A percentile compares a stretch with the other conserved stretches of the same genome.
These are phyloP conservation scores for Termitomyces sp. DNA, from an alignment of 768 basidiomycete species.

Conservation along the genomic window DNA sequence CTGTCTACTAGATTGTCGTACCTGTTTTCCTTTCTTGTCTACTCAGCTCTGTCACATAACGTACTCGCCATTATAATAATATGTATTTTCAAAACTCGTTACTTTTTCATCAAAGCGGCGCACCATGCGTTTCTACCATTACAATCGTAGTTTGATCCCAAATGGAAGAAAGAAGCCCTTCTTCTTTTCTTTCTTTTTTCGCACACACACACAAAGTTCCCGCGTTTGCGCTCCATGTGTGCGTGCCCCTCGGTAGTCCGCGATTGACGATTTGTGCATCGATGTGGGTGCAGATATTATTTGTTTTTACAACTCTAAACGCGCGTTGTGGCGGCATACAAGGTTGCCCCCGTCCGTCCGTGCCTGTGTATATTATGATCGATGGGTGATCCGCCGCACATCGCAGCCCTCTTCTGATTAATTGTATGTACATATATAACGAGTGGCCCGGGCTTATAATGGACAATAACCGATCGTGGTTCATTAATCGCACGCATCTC, in stretches of 20 bases:
- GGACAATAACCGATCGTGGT: not conserved
- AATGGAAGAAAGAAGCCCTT: too few species aligned
- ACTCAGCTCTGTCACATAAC: not conserved
- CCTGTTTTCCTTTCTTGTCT: conserved; percentile 15
- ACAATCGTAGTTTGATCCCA: not conserved
- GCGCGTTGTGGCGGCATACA: conserved; percentile 9
- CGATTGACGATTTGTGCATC: too few species aligned
- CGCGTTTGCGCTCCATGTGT: too few species aligned
- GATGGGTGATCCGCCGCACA: conserved; percentile 5
- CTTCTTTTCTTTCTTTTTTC: too few species aligned
- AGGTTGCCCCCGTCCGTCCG: not conserved
- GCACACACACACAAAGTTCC: too few species aligned
- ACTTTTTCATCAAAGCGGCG: not conserved
- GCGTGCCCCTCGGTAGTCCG: too few species aligned
- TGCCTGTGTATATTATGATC: not conserved
- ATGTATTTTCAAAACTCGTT: too few species aligned
- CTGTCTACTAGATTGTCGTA: conserved; percentile 4
- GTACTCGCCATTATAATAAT: conserved; percentile 8
- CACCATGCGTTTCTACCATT: not conserved
- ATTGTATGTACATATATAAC: not conserved
- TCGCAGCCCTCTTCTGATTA: not conserved
- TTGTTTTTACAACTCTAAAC: too few species aligned
- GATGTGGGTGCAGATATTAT: too few species aligned
- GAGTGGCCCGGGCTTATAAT: not conserved
- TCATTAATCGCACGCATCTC: too few species aligned